Evolutionary conservation across 208 protist species (phyloP).

Genomic region (Trypanosomatidae sp.): DNA sequence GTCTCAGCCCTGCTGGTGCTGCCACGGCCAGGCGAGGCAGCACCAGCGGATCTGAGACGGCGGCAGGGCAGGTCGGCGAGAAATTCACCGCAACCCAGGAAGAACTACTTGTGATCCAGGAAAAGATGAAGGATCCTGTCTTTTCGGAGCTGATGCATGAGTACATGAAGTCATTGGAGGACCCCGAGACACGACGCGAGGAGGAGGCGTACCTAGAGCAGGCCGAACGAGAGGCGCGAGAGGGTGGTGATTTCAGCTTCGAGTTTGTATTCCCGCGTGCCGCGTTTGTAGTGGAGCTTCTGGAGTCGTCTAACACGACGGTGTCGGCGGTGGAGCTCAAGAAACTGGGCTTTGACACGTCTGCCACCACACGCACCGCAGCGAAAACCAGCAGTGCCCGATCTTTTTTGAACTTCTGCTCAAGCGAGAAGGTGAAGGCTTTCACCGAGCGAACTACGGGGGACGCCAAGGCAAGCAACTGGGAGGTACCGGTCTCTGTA

Average conservation of each 20-base stretch:
- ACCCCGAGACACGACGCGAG: conserved; percentile 83
- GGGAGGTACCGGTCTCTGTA: conserved; percentile 86
- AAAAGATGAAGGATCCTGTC: conserved; percentile 90
- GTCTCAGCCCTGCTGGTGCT: not conserved
- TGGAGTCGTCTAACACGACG: conserved; percentile 40
- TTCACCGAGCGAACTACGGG: conserved; percentile 74
- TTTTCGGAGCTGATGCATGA: conserved; percentile 88
- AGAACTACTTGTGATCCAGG: conserved; percentile 72
- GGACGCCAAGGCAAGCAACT: conserved; percentile 71
- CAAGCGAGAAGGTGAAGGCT: conserved; percentile 78
- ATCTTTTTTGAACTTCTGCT: conserved; percentile 80
- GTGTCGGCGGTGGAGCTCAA: conserved; percentile 14
- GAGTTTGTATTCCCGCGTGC: conserved; percentile 88
- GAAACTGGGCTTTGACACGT: conserved; percentile 4
- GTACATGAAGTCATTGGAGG: conserved; percentile 86
- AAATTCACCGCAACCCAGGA: conserved; percentile 74
- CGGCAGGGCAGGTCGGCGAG: not conserved
- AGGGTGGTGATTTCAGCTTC: conserved; percentile 89
- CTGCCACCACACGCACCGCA: not conserved
- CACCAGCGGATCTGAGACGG: conserved; percentile 1
- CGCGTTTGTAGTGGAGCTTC: conserved; percentile 82
- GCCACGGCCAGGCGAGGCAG: not conserved
- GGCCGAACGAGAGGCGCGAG: conserved; percentile 79
- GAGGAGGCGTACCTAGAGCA: conserved; percentile 91
- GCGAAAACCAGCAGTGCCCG: conserved; percentile 6